These are phyloP conservation scores for Elaeagnus macrophylla DNA, from an alignment of 306 rosid species.

Conservation along the genomic window DNA sequence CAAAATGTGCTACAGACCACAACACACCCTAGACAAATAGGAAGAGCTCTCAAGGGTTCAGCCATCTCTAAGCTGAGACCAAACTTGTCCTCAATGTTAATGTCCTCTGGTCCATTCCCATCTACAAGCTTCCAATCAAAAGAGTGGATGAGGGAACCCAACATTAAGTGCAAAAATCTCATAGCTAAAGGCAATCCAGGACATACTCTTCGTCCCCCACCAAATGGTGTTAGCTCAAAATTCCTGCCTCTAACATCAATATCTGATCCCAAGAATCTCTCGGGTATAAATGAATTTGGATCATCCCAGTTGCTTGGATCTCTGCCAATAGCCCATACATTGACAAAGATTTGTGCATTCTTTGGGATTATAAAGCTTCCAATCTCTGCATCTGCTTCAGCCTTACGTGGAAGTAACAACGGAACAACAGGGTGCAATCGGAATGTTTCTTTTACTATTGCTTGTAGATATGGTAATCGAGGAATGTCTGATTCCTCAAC, in stretches of 20 bases:
- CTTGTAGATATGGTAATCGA: conserved; percentile 39
- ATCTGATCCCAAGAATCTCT: conserved; percentile 39
- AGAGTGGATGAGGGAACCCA: conserved; percentile 39
- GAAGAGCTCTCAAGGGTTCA: conserved; percentile 29
- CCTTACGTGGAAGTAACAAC: conserved; percentile 39
- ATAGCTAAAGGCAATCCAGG: conserved; percentile 41
- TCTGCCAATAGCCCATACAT: conserved; percentile 41
- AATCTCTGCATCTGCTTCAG: conserved; percentile 32
- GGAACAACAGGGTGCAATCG: conserved; percentile 37
- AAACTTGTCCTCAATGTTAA: conserved; percentile 45
- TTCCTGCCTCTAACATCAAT: conserved; percentile 33
- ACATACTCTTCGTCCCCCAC: conserved; percentile 35
- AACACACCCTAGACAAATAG: neutral
- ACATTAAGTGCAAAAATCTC: conserved; percentile 38
- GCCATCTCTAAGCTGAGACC: conserved; percentile 37
- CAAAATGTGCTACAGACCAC: neutral
- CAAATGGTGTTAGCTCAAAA: conserved; percentile 47
- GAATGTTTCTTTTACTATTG: conserved; percentile 43
- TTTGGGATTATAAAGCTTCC: conserved; percentile 33
- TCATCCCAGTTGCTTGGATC: conserved; percentile 33
- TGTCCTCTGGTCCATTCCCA: conserved; percentile 17
- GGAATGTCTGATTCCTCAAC: conserved; percentile 44
- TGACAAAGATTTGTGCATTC: conserved; percentile 37
- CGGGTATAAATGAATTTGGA: conserved; percentile 35
- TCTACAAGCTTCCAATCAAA: conserved; percentile 58